Percentiles rank a stretch among this genome's conserved stretches.
Conservation (phyloP, 1,139 yeast genomes). For the Protomyces inundatus region DNA sequence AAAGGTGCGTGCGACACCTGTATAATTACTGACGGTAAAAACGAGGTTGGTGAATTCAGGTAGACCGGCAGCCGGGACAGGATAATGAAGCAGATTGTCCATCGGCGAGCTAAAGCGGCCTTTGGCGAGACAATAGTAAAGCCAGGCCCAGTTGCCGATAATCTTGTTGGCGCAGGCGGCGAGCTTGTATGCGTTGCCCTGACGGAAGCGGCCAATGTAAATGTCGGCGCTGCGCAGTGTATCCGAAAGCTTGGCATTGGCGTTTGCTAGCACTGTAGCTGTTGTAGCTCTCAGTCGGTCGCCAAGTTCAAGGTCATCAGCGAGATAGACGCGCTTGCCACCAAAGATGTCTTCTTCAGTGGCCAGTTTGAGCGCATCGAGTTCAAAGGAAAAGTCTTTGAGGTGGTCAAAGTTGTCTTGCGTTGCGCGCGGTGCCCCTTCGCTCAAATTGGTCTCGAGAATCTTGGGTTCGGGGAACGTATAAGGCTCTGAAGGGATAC, state of each 20-base stretch:
- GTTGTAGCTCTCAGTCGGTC: slow-evolving; percentile 37
- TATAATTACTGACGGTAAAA: slow-evolving; percentile 70
- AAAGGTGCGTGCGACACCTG: slow-evolving; percentile 76
- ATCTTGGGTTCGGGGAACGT: slow-evolving; percentile 41
- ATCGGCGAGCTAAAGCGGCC: slow-evolving; percentile 56
- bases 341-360: slow-evolving; percentile 34
- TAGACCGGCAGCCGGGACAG: slow-evolving; percentile 54
- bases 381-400: background rate
- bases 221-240: slow-evolving; percentile 46
- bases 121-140: slow-evolving; percentile 58
- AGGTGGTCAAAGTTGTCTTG: slow-evolving; percentile 3
- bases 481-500: slow-evolving; percentile 53
- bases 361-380: background rate
- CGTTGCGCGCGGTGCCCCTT: slow-evolving; percentile 10
- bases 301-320: slow-evolving; percentile 40
- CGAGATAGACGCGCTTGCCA: slow-evolving; percentile 37
- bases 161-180: slow-evolving; percentile 38
- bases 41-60: slow-evolving; percentile 50
- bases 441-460: slow-evolving; percentile 10
- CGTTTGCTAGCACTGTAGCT: slow-evolving; percentile 38
- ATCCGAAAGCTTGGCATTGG: slow-evolving; percentile 44
- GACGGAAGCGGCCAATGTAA: slow-evolving; percentile 62
- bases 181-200: slow-evolving; percentile 50
- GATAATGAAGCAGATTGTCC: slow-evolving; percentile 61
- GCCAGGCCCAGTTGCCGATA: slow-evolving; percentile 71